Evolutionary conservation across 2,329 filamentous ascomycete species (phyloP).

Genomic region (Podosphaera xanthii): DNA sequence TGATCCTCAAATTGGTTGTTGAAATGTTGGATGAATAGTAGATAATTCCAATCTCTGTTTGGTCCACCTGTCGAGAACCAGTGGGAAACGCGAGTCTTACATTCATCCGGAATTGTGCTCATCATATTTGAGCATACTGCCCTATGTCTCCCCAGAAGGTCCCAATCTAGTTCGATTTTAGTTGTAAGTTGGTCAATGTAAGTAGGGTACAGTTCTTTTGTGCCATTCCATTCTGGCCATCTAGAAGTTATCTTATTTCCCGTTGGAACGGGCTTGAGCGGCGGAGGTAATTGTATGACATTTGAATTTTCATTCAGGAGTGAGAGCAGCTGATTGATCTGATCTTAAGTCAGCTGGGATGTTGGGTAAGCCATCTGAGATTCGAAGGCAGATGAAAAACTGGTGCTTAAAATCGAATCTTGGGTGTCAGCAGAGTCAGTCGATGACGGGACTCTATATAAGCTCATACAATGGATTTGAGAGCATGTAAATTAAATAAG

Average conservation of each 20-base stretch:
- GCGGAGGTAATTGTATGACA: background rate
- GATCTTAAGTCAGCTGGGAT: background rate
- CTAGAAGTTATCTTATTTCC: background rate
- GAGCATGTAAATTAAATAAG: too few species aligned
- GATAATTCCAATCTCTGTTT: background rate
- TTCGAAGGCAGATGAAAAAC: background rate
- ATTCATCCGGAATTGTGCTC: background rate
- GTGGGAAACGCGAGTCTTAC: background rate
- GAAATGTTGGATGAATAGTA: background rate
- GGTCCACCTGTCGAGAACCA: background rate
- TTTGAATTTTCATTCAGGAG: background rate
- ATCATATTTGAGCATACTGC: background rate
- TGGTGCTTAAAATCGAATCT: background rate
- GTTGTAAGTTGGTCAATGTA: background rate
- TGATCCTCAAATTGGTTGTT: background rate
- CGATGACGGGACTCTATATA: background rate
- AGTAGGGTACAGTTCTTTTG: background rate
- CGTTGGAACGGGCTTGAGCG: background rate
- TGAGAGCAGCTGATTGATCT: background rate
- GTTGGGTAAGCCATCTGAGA: background rate
- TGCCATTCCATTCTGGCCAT: background rate
- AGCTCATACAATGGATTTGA: background rate
- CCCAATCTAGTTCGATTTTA: background rate
- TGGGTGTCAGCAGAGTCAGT: background rate
- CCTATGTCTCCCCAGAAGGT: background rate